Evolutionary conservation across 2,329 filamentous ascomycete genomes (phyloP).

Genomic region (Chrysoporthe austroafricana): DNA sequence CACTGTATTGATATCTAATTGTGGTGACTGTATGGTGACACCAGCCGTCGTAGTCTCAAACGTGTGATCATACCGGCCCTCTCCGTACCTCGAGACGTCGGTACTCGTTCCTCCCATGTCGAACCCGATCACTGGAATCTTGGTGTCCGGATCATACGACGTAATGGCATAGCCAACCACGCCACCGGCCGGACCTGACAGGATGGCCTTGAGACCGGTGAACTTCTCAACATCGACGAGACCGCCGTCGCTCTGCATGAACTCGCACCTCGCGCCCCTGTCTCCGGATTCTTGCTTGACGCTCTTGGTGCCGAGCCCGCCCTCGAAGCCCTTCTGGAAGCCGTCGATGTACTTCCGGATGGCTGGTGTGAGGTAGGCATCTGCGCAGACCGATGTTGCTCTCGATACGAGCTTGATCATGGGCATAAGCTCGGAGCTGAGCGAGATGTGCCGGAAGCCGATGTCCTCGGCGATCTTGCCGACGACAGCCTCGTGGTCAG

Average conservation of each 20-base stretch:
- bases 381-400: conserved; percentile 76
- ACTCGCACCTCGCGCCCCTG: conserved; percentile 82
- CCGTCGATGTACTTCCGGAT: conserved; percentile 76
- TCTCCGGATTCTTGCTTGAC: conserved; percentile 67
- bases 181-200: conserved; percentile 90
- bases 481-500: conserved; percentile 79
- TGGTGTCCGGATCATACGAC: conserved; percentile 82
- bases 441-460: conserved; percentile 80
- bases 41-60: conserved; percentile 94
- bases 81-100: conserved; percentile 85
- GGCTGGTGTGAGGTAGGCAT: conserved; percentile 79
- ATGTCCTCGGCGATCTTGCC: conserved; percentile 78
- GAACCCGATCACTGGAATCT: conserved; percentile 87
- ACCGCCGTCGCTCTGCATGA: conserved; percentile 88
- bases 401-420: conserved; percentile 84
- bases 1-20: conserved; percentile 93
- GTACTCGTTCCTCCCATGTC: conserved; percentile 96
- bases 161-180: conserved; percentile 93
- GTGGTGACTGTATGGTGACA: conserved; percentile 90
- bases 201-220: conserved; percentile 80
- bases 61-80: conserved; percentile 87
- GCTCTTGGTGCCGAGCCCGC: conserved; percentile 76
- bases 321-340: conserved; percentile 79
- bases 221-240: conserved; percentile 78
- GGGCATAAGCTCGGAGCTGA: conserved; percentile 83